Base-by-base conservation (phyloP, 495 filamentous ascomycete species). In the Delitschia confertaspora region DNA sequence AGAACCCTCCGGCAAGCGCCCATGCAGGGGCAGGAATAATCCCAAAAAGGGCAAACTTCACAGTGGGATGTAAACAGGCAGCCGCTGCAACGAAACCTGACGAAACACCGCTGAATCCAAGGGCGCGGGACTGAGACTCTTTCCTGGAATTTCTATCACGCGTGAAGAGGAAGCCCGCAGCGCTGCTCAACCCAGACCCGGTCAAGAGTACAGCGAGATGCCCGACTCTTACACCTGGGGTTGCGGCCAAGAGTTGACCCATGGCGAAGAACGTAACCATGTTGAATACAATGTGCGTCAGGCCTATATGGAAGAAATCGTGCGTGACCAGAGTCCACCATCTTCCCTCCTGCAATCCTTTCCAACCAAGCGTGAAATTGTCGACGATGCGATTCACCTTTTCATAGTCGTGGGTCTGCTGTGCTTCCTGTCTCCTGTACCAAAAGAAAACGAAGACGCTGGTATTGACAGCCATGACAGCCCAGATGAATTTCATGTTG, bases 71-170 rank as follows among this genome's bases (percentile, higher is more conserved):
- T 11, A 51, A 30, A 17, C 21, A 47, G 4, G 57, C 57, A 3
- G 50, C 53, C n/a, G 47, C 54, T 1, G 57, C 49, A 1, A 49
- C 60, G 20, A 59, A 17, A 7, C 62, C 64, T 59, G 58, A 57
- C 20, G 65, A 57, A 9, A 45, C 38, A 2, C 62, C 64, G 18
- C 45, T 53, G 10, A 61, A 61, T 0, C 64, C 64, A 1, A 60
- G 36, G n/a, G 19, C 39, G 39, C 29, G 25, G n/a, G n/a, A n/a
- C n/a, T n/a, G n/a, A n/a, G n/a, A n/a, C n/a, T n/a, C n/a, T n/a
- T 14, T 11, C 9, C 24, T 30, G 8, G 18, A 4, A 20, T 36
- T 31, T 25, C 21, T 21, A 20, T 3, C 4, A 21, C 39, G 13
- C 23, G 41, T 26, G 4, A 13, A 32, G 17, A 55, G 37, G 37